phyloP scores from a whole-genome alignment of 139 green algal species.

The Astrephomene gubernaculifera region DNA sequence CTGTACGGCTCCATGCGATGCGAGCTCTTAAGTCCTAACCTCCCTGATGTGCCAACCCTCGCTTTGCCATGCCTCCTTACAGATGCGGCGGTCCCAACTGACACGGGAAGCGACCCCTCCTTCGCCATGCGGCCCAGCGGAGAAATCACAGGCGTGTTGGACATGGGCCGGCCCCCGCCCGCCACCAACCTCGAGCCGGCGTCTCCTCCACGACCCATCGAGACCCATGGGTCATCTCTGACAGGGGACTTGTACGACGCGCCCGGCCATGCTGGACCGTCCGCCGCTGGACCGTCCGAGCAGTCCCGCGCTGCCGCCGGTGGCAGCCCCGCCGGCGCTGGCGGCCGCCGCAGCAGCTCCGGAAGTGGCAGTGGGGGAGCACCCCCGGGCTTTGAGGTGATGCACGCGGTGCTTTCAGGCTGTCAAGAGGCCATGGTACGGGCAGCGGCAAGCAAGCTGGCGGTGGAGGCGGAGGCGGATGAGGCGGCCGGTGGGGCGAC shows the following conservation, averaged over 20 bases:
- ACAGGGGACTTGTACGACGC: neutral
- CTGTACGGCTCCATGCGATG: too few relatives aligned
- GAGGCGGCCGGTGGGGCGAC: neutral
- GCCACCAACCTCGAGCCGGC: too few relatives aligned
- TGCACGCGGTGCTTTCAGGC: slow-evolving; percentile 22
- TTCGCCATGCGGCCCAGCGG: slow-evolving; percentile 4
- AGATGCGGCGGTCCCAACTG: too few relatives aligned
- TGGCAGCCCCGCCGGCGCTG: neutral
- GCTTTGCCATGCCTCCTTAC: too few relatives aligned
- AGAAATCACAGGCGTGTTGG: slow-evolving; percentile 6
- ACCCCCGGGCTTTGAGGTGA: neutral
- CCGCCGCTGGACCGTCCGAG: neutral
- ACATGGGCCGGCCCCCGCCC: neutral
- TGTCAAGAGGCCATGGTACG: neutral
- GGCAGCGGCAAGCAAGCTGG: slow-evolving; percentile 9
- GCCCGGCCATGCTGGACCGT: neutral
- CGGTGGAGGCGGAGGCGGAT: neutral
- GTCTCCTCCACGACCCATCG: neutral
- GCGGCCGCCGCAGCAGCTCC: neutral
- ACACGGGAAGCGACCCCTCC: too few relatives aligned
- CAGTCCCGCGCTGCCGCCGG: too few relatives aligned
- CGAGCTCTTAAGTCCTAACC: too few relatives aligned
- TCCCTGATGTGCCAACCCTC: too few relatives aligned
- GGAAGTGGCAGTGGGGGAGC: neutral
- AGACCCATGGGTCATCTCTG: too few relatives aligned